Conservation (phyloP, 2,329 filamentous ascomycete genomes). For the Berkeleyomyces rouxiae region DNA sequence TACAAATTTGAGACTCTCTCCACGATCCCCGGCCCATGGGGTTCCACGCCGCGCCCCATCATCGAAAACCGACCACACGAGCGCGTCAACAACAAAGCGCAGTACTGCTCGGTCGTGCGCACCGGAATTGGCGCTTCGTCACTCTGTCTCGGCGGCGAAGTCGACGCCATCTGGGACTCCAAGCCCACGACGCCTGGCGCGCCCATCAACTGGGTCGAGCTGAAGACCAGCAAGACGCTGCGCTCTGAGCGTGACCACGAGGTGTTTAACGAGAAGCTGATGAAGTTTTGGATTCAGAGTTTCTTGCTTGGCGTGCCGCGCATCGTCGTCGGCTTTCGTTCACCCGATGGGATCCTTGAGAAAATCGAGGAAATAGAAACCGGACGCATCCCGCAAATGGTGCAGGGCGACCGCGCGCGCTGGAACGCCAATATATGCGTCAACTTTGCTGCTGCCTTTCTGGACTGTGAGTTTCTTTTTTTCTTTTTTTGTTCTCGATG, state of each 20-base stretch:
- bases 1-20: conserved; percentile 93
- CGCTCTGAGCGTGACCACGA: conserved; percentile 48
- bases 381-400: conserved; percentile 56
- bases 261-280: conserved; percentile 74
- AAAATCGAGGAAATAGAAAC: conserved; percentile 67
- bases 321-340: conserved; percentile 80
- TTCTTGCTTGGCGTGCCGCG: conserved; percentile 86
- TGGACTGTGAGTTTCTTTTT: conserved; percentile 46
- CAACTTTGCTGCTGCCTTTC: conserved; percentile 65
- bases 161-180: conserved; percentile 80
- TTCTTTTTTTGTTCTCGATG: neutral
- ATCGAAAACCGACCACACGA: conserved; percentile 62
- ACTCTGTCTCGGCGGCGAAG: conserved; percentile 78
- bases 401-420: conserved; percentile 42
- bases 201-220: conserved; percentile 82
- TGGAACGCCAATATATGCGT: conserved; percentile 95
- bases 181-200: conserved; percentile 50
- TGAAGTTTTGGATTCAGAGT: conserved; percentile 94
- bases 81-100: conserved; percentile 72
- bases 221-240: conserved; percentile 76
- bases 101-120: conserved; percentile 88
- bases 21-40: conserved; percentile 60
- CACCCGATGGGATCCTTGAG: conserved; percentile 48
- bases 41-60: conserved; percentile 50
- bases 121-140: conserved; percentile 69